Base-by-base conservation (phyloP, 2,329 filamentous ascomycete species). In the Fusarium circinatum region DNA sequence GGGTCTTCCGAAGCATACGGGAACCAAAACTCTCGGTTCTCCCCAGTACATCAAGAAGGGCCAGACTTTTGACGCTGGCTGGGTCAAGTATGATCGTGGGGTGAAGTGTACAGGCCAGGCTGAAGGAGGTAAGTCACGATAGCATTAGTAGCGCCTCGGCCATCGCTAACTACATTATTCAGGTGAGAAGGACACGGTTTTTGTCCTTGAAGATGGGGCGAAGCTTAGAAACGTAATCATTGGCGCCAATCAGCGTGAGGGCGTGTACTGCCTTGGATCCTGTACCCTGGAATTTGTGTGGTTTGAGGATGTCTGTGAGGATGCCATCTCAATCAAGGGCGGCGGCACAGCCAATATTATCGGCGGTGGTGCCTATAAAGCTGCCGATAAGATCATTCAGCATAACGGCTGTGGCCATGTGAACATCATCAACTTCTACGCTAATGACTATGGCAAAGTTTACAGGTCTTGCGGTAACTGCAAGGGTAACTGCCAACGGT, bases 261-360 rank as follows among this genome's bases (percentile, higher is more conserved):
- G 85, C 34, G 80, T 86, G 9, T 84, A 86, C 79, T 86, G 85
- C 76, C 71, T 81, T 41, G 85, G 85, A 6, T 54, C 79, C 3
- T 86, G 85, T 75, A 85, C 76, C 6, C 75, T 86, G 14, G 79
- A 84, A 71, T 84, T 83, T n/a, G 86, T 87, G 47, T 87, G 86
- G 85, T 88, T 86, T 66, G 82, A 84, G 60, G 82, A 85, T 34
- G 84, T 86, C 54, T 86, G 85, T 67, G 84, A 86, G 62, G 76
- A 78, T 20, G 71, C 71, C 12, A 74, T 74, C 39, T 59, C 71
- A 0, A 71, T 74, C 44, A 71, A 72, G 20, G 71, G 71, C 18
- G 78, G 81, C 55, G 79, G 80, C 11, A 73, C 70, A 20, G 79
- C 83, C 45, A 81, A 80, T 71, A 84, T 86, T 55, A 82, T 81